A percentile compares a stretch with the other conserved stretches of the same genome.
Evolutionary conservation across 2,329 filamentous ascomycete genomes (phyloP).

Genomic region (Neonectria ditissima): DNA sequence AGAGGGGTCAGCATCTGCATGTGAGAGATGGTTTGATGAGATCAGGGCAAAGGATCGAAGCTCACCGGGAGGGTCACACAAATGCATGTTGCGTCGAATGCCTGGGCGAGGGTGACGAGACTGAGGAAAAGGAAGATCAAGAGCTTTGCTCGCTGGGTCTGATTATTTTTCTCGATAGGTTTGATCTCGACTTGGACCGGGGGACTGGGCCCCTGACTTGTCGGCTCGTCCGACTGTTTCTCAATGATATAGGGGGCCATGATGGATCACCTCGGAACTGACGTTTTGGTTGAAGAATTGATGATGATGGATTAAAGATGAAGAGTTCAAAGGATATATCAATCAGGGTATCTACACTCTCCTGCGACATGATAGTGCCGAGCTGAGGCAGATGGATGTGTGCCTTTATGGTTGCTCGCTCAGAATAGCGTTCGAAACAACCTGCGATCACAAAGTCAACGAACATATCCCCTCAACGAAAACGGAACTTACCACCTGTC

Average conservation of each 20-base stretch:
- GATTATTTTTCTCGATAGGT: not conserved
- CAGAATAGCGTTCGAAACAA: not conserved
- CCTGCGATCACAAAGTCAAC: constrained; percentile 12
- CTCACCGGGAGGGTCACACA: constrained; percentile 45
- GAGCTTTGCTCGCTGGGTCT: constrained; percentile 20
- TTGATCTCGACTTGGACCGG: not conserved
- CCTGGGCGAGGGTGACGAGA: constrained; percentile 37
- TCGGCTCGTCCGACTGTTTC: not conserved
- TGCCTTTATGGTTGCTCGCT: not conserved
- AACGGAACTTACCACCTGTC: not conserved
- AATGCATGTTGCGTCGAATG: constrained; percentile 46
- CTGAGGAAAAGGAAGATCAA: constrained; percentile 39
- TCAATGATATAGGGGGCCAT: not conserved
- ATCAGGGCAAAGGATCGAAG: not conserved
- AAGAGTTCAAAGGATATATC: too few relatives aligned
- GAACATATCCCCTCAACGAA: not conserved
- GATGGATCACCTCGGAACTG: not conserved
- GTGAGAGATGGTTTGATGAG: not conserved
- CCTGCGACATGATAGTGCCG: not conserved
- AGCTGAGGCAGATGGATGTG: not conserved
- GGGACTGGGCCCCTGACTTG: not conserved
- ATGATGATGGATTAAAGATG: not conserved
- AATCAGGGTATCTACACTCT: not conserved
- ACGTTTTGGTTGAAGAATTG: not conserved
- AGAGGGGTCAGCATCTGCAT: constrained; percentile 12